Conservation (phyloP, 441 rosid genomes). For the Brassica balearica region DNA sequence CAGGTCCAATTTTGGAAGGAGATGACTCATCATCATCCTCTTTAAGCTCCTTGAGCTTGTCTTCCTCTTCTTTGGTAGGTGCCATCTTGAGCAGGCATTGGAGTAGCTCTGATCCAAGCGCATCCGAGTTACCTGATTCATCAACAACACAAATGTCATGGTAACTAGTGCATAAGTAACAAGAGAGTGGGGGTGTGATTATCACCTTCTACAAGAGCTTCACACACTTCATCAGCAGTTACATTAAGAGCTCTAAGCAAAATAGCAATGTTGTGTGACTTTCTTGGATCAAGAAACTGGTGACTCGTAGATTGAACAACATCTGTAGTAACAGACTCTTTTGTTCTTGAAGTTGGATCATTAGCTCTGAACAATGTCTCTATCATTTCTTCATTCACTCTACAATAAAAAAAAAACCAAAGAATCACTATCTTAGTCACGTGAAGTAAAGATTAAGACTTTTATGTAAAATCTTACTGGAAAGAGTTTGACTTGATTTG, state of each 20-base stretch:
- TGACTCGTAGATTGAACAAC: slow-evolving; percentile 46
- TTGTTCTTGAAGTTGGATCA: slow-evolving; percentile 52
- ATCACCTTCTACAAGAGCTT: slow-evolving; percentile 82
- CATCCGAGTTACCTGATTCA: slow-evolving; percentile 74
- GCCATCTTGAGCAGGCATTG: slow-evolving; percentile 92
- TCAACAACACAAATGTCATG: slow-evolving; percentile 10
- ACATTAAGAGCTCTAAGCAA: slow-evolving; percentile 89
- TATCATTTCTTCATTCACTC: slow-evolving; percentile 94
- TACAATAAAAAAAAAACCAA: slow-evolving; percentile 40
- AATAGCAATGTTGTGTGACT: slow-evolving; percentile 88
- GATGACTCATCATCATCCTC: slow-evolving; percentile 54
- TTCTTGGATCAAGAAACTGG: slow-evolving; percentile 81
- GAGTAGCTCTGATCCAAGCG: slow-evolving; percentile 85
- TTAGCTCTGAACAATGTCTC: slow-evolving; percentile 79
- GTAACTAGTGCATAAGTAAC: neutral
- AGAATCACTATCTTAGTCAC: slow-evolving; percentile 25
- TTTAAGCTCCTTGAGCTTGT: slow-evolving; percentile 72
- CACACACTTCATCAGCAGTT: slow-evolving; percentile 87
- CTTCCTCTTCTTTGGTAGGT: slow-evolving; percentile 83
- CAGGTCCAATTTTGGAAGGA: slow-evolving; percentile 76
- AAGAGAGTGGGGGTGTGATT: neutral
- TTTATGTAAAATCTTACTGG: slow-evolving; percentile 60
- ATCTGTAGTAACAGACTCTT: slow-evolving; percentile 45
- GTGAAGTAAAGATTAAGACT: neutral
- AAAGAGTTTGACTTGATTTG: slow-evolving; percentile 85